Base-by-base conservation (phyloP, 2,329 filamentous ascomycete genomes). In the Pseudogymnoascus sp. region DNA sequence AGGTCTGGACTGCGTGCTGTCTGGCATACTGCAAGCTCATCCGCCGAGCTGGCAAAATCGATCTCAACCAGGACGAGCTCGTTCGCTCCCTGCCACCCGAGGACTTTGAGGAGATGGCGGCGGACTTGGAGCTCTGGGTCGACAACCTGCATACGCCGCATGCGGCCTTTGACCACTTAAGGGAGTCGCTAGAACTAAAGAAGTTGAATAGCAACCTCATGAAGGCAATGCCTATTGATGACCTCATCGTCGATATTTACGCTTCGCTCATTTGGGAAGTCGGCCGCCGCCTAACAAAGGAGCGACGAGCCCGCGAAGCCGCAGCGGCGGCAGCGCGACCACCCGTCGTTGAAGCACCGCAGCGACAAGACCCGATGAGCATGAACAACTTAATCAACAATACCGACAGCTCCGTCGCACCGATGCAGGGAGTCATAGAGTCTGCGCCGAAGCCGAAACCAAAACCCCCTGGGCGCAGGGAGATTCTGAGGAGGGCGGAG, bases 211-310 rank as follows among this genome's bases (percentile, higher is more conserved):
- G 88, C 41, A 89, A 88, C 56, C 81, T 96, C 6, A 95, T 96
- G 84, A 97, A 96, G 75, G 84, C 89, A 0, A 84, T 86, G 0
- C 82, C 88, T 8, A 93, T 98, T 50, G 95, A 99, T 70, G 95
- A 99, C 71, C 82, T 98, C n/a, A 89, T 97, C 67, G 89, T 88
- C 22, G 95, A 99, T 75, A 87, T 90, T 59, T 99, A 96, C 74
- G 89, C 90, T 1, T 82, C 86, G 59, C 79, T 96, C 14, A 95
- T 91, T 72, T 81, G 82, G 16, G 84, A 88, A 31, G 78, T 92
- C 59, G 85, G 75, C 79, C 65, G 73, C 70, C 72, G 75, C 64
- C 75, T 79, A 62, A 79, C 78, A 67, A 82, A 75, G 68, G 82
- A 77, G 66, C 76, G 77, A 59, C 73, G 59, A 72, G 68, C 50